Base-by-base conservation (phyloP, 139 green algal genomes). In the Tetratostichococcus sp. region DNA sequence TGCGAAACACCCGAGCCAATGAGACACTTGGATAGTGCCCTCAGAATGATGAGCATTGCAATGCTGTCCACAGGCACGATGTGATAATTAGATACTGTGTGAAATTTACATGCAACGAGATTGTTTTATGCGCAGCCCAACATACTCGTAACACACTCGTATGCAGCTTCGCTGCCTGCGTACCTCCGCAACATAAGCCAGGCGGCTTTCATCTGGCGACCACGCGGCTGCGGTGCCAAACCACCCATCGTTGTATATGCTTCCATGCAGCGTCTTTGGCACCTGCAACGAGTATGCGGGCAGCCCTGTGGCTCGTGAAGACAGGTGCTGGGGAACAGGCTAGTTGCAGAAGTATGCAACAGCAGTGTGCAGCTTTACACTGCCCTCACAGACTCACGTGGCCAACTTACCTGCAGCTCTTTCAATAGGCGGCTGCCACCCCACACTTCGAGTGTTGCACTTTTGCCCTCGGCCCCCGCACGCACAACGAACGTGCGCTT, bases 101-200 rank as follows among this genome's bases (percentile, higher is more conserved):
- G n/a, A n/a, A n/a, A n/a, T n/a, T n/a, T n/a, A n/a, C n/a, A n/a
- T n/a, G n/a, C n/a, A n/a, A n/a, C n/a, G n/a, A n/a, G n/a, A n/a
- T n/a, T n/a, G n/a, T n/a, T n/a, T n/a, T n/a, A n/a, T n/a, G n/a
- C n/a, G n/a, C n/a, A n/a, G n/a, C n/a, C n/a, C n/a, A n/a, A n/a
- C n/a, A n/a, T n/a, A n/a, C n/a, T n/a, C n/a, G n/a, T n/a, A n/a
- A n/a, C n/a, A n/a, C n/a, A n/a, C n/a, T n/a, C n/a, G n/a, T n/a
- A n/a, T n/a, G n/a, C n/a, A n/a, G n/a, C n/a, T n/a, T n/a, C n/a
- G n/a, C n/a, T n/a, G n/a, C n/a, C n/a, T n/a, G n/a, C 8, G 39
- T 68, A 87, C 84, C 82, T 98, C 93, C 3, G 93, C 94, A 25
- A 91, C 83, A 77, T 98, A 98, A 0, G 81, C 89, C 1, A 97